Conservation (phyloP, 2,329 filamentous ascomycete species). For the Calonectria naviculata region DNA sequence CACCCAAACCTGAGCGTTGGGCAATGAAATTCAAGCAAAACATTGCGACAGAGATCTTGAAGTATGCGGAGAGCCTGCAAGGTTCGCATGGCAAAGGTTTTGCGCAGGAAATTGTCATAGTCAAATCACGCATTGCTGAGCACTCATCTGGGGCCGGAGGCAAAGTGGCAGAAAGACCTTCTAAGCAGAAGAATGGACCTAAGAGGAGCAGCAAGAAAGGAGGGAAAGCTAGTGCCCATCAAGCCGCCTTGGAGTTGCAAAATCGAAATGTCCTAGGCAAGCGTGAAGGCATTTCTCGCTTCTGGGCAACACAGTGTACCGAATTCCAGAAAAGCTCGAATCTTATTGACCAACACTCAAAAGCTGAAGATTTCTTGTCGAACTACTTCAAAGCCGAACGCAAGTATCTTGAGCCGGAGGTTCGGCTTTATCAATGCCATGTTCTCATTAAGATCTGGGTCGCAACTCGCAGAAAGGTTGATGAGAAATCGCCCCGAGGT, state of each 20-base stretch:
- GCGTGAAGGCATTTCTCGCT: constrained; percentile 45
- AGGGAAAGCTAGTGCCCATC: constrained; percentile 51
- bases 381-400: constrained; percentile 50
- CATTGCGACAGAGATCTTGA: constrained; percentile 74
- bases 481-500: constrained; percentile 11
- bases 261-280: constrained; percentile 46
- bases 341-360: constrained; percentile 57
- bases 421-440: constrained; percentile 50
- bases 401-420: constrained; percentile 44
- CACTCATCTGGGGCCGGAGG: constrained; percentile 16
- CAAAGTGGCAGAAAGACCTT: not conserved
- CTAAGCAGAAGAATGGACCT: not conserved
- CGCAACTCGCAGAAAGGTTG: not conserved
- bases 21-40: constrained; percentile 66
- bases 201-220: not conserved
- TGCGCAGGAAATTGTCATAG: constrained; percentile 72
- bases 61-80: constrained; percentile 77
- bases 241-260: constrained; percentile 47
- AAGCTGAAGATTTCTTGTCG: constrained; percentile 59
- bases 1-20: constrained; percentile 37
- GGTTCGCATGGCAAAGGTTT: constrained; percentile 71
- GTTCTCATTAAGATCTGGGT: constrained; percentile 39
- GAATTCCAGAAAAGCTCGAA: constrained; percentile 59
- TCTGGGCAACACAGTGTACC: constrained; percentile 57
- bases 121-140: constrained; percentile 38